phyloP scores from a whole-genome alignment of 768 basidiomycete genomes.

The Termitomyces sp. region DNA sequence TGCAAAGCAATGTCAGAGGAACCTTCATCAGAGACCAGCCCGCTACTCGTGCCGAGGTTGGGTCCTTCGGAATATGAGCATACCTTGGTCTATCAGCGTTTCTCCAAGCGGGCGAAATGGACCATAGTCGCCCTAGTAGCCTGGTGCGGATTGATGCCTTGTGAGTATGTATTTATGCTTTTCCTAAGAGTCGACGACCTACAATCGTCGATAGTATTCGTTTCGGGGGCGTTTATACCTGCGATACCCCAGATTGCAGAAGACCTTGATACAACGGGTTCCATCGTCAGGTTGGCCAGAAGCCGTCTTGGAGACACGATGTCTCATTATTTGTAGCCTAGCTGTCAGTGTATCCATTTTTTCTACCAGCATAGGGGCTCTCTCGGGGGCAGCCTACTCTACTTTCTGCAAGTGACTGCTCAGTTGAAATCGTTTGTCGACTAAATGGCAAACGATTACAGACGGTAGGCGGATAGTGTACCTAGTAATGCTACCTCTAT shows the following conservation, averaged over 20 bases:
- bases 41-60: conserved; percentile 18
- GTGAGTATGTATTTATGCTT: conserved; percentile 27
- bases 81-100: conserved; percentile 49
- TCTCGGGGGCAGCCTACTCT: conserved; percentile 29
- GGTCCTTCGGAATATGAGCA: conserved; percentile 13
- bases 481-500: conserved; percentile 53
- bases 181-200: background rate
- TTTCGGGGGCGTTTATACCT: conserved; percentile 65
- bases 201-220: conserved; percentile 45
- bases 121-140: conserved; percentile 53
- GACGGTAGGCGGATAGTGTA: conserved; percentile 61
- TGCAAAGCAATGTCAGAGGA: background rate
- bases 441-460: conserved; percentile 14
- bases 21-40: conserved; percentile 23
- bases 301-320: conserved; percentile 1
- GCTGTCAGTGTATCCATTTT: conserved; percentile 31
- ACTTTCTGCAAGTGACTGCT: conserved; percentile 27
- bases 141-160: conserved; percentile 54
- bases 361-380: conserved; percentile 25
- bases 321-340: conserved; percentile 12
- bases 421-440: background rate
- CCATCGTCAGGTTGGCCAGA: conserved; percentile 47
- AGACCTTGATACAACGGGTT: conserved; percentile 53
- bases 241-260: conserved; percentile 68
- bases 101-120: conserved; percentile 45